Evolutionary conservation across 805 yeast genomes (phyloP).

Genomic region (Spathaspora passalidarum): DNA sequence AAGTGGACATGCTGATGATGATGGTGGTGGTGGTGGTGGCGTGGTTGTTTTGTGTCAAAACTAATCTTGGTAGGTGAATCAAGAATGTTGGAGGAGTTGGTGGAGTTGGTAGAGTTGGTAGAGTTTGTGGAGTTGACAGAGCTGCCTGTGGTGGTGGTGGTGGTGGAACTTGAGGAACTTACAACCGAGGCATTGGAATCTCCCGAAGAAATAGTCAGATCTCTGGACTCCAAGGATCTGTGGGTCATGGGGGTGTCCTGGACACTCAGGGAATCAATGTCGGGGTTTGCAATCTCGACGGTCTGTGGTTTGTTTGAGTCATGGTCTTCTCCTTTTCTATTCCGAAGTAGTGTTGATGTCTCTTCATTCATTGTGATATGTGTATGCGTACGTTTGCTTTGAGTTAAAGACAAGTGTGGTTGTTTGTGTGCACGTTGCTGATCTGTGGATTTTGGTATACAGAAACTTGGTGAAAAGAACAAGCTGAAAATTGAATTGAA

Average conservation of each 20-base stretch:
- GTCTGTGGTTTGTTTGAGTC: neutral
- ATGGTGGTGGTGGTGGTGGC: neutral
- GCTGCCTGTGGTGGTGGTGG: neutral
- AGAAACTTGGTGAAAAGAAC: too few relatives aligned
- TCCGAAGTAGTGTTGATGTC: neutral
- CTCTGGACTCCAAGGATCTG: neutral
- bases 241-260: neutral
- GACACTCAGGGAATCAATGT: neutral
- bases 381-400: neutral
- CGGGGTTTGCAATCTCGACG: neutral
- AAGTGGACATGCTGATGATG: neutral
- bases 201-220: neutral
- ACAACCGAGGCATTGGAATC: neutral
- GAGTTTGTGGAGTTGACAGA: neutral
- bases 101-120: neutral
- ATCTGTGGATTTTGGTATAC: too few relatives aligned
- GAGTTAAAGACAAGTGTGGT: too few relatives aligned
- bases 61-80: too few relatives aligned
- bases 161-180: neutral
- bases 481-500: too few relatives aligned
- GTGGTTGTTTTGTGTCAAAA: conserved; percentile 2
- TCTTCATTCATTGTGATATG: neutral
- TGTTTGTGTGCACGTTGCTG: too few relatives aligned
- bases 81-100: too few relatives aligned
- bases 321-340: neutral